phyloP scores from a whole-genome alignment of 1,139 yeast species.

The Spathaspora jeffriesii region DNA sequence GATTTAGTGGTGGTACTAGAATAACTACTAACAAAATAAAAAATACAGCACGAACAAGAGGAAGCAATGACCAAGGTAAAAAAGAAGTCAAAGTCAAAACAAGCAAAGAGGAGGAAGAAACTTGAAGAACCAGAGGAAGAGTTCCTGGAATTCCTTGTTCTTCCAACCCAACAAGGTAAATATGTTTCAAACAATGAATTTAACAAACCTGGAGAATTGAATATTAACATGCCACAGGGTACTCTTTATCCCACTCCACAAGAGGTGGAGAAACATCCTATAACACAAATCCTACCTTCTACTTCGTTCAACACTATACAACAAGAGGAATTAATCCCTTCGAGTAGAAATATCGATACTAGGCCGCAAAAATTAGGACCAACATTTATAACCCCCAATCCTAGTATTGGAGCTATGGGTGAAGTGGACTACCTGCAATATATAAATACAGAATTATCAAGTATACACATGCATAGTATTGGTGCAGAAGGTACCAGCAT shows the following conservation, averaged over 20 bases:
- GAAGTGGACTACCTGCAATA: slow-evolving; percentile 1
- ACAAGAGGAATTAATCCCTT: neutral
- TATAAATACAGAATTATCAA: neutral
- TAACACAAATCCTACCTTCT: neutral
- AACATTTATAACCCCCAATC: neutral
- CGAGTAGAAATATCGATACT: neutral
- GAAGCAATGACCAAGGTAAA: slow-evolving; percentile 22
- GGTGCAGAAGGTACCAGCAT: neutral
- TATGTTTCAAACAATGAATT: neutral
- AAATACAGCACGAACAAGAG: slow-evolving; percentile 22
- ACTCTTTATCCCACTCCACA: neutral
- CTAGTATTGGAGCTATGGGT: slow-evolving; percentile 1
- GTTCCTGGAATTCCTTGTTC: slow-evolving; percentile 1
- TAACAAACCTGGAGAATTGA: neutral
- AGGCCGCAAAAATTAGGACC: neutral
- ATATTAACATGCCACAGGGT: neutral
- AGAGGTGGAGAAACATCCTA: neutral
- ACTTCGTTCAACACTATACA: neutral
- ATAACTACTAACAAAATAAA: slow-evolving; percentile 14
- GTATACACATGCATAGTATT: neutral
- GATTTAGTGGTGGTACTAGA: neutral
- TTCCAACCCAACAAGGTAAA: neutral
- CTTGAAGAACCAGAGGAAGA: neutral
- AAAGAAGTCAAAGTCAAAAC: slow-evolving; percentile 15
- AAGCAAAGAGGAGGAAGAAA: slow-evolving; percentile 9